Percentiles rank a stretch among this genome's conserved stretches.
These are phyloP conservation scores for Obelidium mucronatum DNA, from an alignment of 192 early-diverging fungal genomes.

Conservation along the genomic window DNA sequence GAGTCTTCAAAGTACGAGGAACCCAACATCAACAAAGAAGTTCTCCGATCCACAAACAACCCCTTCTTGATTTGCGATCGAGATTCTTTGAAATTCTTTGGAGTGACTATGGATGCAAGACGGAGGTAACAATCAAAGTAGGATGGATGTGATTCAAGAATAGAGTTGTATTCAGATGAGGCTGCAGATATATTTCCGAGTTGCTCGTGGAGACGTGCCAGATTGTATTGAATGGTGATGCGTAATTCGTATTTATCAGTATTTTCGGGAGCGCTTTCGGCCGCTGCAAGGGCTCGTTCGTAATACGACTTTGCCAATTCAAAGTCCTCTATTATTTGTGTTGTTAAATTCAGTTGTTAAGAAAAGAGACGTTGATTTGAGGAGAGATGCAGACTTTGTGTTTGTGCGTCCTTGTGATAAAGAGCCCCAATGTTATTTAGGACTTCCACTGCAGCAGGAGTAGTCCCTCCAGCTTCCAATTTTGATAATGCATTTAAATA, in stretches of 20 bases:
- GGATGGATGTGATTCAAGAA: slow-evolving; percentile 69
- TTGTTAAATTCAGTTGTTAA: slow-evolving; percentile 25
- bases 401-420: slow-evolving; percentile 66
- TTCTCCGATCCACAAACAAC: slow-evolving; percentile 66
- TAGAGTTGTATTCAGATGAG: slow-evolving; percentile 66
- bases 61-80: slow-evolving; percentile 69
- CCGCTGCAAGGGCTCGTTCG: slow-evolving; percentile 26
- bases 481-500: slow-evolving; percentile 43
- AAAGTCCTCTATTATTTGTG: slow-evolving; percentile 33
- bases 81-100: slow-evolving; percentile 63
- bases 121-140: slow-evolving; percentile 79
- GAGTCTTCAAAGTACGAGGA: slow-evolving; percentile 66
- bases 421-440: slow-evolving; percentile 89
- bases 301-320: slow-evolving; percentile 49
- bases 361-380: slow-evolving; percentile 4
- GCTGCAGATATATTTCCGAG: slow-evolving; percentile 60
- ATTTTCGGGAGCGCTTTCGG: not conserved
- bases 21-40: slow-evolving; percentile 79
- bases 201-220: slow-evolving; percentile 51
- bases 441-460: slow-evolving; percentile 63
- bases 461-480: slow-evolving; percentile 25
- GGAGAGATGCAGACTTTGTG: slow-evolving; percentile 11
- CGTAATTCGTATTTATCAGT: slow-evolving; percentile 10
- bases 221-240: slow-evolving; percentile 78
- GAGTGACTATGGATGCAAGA: slow-evolving; percentile 67